Base-by-base conservation (phyloP, 2,329 filamentous ascomycete genomes). In the Aureobasidium namibiae region DNA sequence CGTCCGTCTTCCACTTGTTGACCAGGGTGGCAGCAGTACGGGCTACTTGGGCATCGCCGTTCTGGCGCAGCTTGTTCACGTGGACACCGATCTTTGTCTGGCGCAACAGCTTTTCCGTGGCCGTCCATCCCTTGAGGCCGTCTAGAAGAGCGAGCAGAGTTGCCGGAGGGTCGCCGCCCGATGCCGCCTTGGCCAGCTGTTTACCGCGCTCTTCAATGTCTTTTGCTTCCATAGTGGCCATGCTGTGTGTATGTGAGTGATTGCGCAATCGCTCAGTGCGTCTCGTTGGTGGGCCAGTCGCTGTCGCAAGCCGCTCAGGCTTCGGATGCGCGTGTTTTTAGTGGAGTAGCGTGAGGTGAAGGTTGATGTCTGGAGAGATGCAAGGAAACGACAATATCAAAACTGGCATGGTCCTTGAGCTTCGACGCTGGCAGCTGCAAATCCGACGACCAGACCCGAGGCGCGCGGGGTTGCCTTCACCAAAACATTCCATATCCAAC, bases 81-180 rank as follows among this genome's bases (percentile, higher is more conserved):
- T 88, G 85, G 65, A 96, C 87, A 67, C 94, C 94, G 54, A 95
- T 92, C 67, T 88, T 89, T n/a, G 92, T 97, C 42, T 88, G 88
- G 69, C 92, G 86, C 65, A 99, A 79, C 66, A 96, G 82, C 66
- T 96, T 90, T 75, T 99, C 94, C 2, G 89, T 94, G 10, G 92
- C 89, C 48, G 83, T 82, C 36, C 92, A 86, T 63, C 89, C 88
- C 68, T 86, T 86, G 75, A 92, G 89, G 39, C 97, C 80, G 53
- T 86, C 83, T 67, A 99, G 78, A 62, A 97, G 80, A 56, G 82
- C 79, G 59, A 95, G 78, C 53, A 95, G 82, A 62, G 83, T 87
- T 41, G 85, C 75, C 26, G 89, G 70, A 4, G 91, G 84, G 68
- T 95, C 89, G 69, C 89, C 89, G 60, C 85, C 84, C 48, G 80